Evolutionary conservation across 257 asterid species (phyloP).

Genomic region (Lantana camara): DNA sequence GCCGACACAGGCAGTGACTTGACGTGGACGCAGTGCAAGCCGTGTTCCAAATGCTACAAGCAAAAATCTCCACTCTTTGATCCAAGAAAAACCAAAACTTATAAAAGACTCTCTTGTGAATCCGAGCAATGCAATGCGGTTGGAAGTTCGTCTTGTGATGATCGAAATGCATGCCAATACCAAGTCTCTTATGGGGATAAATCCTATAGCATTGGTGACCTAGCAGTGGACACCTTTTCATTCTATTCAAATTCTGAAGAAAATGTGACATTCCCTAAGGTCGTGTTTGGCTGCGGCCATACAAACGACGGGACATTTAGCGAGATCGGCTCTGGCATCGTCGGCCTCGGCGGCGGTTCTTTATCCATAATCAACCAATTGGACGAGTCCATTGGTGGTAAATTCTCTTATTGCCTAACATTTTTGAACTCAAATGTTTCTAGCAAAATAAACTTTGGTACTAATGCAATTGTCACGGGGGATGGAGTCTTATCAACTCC

Average conservation of each 20-base stretch:
- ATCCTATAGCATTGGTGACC: conserved; percentile 41
- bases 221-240: conserved; percentile 48
- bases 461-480: conserved; percentile 33
- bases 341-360: conserved; percentile 61
- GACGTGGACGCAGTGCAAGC: conserved; percentile 63
- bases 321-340: conserved; percentile 41
- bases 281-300: conserved; percentile 61
- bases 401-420: conserved; percentile 58
- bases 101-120: conserved; percentile 30
- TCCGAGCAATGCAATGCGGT: conserved; percentile 28
- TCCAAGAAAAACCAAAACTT: conserved; percentile 32
- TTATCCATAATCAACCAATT: conserved; percentile 55
- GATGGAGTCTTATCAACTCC: conserved; percentile 46
- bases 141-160: conserved; percentile 19
- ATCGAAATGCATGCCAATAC: conserved; percentile 34
- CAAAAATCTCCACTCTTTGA: conserved; percentile 54
- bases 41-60: conserved; percentile 48
- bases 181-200: conserved; percentile 38
- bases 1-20: conserved; percentile 71
- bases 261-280: conserved; percentile 28
- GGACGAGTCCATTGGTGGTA: conserved; percentile 30
- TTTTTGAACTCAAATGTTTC: conserved; percentile 12
- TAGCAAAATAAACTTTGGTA: conserved; percentile 61
- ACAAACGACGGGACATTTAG: conserved; percentile 45
- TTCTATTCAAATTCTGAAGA: conserved; percentile 24